These are phyloP conservation scores for Trichoderma virens DNA, from an alignment of 495 filamentous ascomycete genomes.

Conservation along the genomic window DNA sequence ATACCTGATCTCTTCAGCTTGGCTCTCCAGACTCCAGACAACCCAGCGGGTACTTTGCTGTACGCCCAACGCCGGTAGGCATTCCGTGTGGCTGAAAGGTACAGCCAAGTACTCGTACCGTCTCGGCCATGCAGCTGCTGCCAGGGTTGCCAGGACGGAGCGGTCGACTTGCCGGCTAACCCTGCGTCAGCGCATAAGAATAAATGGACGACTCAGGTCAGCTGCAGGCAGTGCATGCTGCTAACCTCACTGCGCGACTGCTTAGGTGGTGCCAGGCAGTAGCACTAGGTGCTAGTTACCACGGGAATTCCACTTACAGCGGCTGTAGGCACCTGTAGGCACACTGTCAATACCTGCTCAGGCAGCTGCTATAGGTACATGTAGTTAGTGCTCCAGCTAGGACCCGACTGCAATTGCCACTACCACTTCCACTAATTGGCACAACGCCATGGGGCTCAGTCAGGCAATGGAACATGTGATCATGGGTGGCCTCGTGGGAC, in stretches of 20 bases:
- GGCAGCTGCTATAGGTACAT: too few species aligned
- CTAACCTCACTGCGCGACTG: neutral
- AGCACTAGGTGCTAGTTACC: neutral
- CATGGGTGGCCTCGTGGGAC: neutral
- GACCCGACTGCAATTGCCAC: neutral
- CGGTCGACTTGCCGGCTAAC: too few species aligned
- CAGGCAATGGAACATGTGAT: neutral
- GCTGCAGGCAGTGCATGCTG: conserved; percentile 1
- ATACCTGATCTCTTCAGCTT: too few species aligned
- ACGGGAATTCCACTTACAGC: too few species aligned
- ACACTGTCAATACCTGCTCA: too few species aligned
- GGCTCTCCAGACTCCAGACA: too few species aligned
- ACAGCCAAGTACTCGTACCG: neutral
- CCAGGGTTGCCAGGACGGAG: too few species aligned
- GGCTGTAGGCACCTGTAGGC: too few species aligned
- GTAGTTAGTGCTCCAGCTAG: too few species aligned
- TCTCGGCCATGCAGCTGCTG: neutral
- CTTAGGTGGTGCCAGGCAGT: neutral
- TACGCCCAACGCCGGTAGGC: neutral
- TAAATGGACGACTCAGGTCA: neutral
- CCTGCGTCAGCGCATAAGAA: too few species aligned
- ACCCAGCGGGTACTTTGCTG: neutral
- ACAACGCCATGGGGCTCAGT: neutral
- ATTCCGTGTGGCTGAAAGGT: neutral
- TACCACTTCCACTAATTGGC: neutral